These are phyloP conservation scores for Cyamopsis tetragonoloba DNA, from an alignment of 306 rosid genomes.

Conservation along the genomic window DNA sequence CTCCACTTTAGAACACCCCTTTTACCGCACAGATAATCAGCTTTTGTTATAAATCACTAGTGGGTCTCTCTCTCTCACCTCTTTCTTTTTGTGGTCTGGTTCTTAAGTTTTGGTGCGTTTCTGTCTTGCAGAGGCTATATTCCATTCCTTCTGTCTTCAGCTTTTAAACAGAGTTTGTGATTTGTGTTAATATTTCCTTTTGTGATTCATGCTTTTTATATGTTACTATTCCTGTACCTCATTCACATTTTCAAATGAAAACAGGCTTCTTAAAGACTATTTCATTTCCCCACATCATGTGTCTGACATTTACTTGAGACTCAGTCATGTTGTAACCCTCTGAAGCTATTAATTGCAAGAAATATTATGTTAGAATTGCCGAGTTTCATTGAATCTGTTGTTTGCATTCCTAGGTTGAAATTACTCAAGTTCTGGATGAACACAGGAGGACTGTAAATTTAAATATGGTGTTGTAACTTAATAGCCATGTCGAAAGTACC, in stretches of 20 bases:
- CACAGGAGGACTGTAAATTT: not conserved
- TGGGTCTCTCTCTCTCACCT: not conserved
- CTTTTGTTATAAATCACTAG: not conserved
- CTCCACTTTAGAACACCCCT: not conserved
- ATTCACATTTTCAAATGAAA: not conserved
- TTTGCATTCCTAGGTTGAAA: not conserved
- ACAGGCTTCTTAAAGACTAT: not conserved
- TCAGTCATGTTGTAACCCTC: not conserved
- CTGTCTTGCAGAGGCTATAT: not conserved
- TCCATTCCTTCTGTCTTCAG: not conserved
- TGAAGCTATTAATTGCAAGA: not conserved
- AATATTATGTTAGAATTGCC: not conserved
- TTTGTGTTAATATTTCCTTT: not conserved
- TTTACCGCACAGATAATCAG: not conserved
- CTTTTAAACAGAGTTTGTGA: not conserved
- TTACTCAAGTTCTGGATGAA: not conserved
- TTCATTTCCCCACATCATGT: not conserved
- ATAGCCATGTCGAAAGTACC: slow-evolving; percentile 29
- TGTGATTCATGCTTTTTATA: not conserved
- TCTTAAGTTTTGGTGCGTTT: not conserved
- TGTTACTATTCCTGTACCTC: not conserved
- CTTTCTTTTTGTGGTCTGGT: not conserved
- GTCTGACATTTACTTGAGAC: not conserved
- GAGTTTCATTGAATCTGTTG: not conserved
- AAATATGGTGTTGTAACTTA: slow-evolving; percentile 13